Conservation (phyloP, 805 yeast genomes). For the Barnettozyma wickerhamii region DNA sequence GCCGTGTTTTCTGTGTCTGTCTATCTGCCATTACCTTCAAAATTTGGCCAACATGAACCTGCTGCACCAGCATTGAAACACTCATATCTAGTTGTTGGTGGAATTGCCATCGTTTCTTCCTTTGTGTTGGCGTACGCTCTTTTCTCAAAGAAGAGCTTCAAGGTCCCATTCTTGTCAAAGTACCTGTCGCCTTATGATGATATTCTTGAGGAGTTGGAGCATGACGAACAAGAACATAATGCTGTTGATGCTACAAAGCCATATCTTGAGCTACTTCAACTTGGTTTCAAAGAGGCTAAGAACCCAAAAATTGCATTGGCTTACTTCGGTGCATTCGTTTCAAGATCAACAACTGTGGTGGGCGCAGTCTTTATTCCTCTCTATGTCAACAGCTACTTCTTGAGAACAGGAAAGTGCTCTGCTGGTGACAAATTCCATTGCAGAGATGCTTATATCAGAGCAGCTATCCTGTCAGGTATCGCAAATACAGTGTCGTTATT, state of each 20-base stretch:
- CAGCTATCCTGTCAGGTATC: slow-evolving; percentile 70
- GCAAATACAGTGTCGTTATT: slow-evolving; percentile 53
- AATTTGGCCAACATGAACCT: slow-evolving; percentile 34
- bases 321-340: slow-evolving; percentile 56
- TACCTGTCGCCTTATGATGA: slow-evolving; percentile 28
- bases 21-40: slow-evolving; percentile 54
- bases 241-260: slow-evolving; percentile 9
- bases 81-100: slow-evolving; percentile 48
- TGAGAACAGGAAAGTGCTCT: slow-evolving; percentile 45
- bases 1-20: slow-evolving; percentile 58
- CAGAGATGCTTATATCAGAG: slow-evolving; percentile 57
- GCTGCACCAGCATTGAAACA: slow-evolving; percentile 42
- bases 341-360: slow-evolving; percentile 58
- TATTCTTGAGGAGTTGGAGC: slow-evolving; percentile 29
- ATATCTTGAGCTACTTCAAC: slow-evolving; percentile 38
- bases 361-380: slow-evolving; percentile 60
- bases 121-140: slow-evolving; percentile 37
- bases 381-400: slow-evolving; percentile 53
- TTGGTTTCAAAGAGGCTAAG: slow-evolving; percentile 46
- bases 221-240: slow-evolving; percentile 23
- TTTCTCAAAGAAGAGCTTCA: slow-evolving; percentile 38
- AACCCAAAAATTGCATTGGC: slow-evolving; percentile 50
- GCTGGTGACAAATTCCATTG: slow-evolving; percentile 38
- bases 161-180: slow-evolving; percentile 23
- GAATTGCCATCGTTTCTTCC: slow-evolving; percentile 35